Conservation (phyloP, 192 early-diverging fungal species). For the Chytriomyces sp. region DNA sequence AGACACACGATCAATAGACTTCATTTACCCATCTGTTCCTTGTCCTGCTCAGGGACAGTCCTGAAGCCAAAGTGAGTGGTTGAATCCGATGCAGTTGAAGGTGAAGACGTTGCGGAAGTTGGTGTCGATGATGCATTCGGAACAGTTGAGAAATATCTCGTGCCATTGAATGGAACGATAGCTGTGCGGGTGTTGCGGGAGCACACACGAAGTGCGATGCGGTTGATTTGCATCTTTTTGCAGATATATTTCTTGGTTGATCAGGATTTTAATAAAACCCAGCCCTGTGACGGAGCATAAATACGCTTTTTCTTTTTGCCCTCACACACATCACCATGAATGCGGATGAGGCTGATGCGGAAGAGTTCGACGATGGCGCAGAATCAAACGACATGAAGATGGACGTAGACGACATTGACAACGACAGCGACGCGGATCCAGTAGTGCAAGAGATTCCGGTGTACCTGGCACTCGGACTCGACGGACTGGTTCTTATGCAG, state of each 20-base stretch:
- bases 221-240: too few species aligned
- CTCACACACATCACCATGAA: not conserved
- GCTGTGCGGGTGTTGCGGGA: too few species aligned
- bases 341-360: not conserved
- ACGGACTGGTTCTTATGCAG: conserved; percentile 81
- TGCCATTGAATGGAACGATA: too few species aligned
- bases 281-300: too few species aligned
- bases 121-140: not conserved
- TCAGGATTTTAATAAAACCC: too few species aligned
- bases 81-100: not conserved
- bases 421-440: conserved; percentile 29
- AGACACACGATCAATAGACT: not conserved
- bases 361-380: not conserved
- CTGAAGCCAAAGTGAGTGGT: conserved; percentile 93
- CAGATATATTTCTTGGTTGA: too few species aligned
- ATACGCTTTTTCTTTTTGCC: too few species aligned
- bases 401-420: not conserved
- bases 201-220: too few species aligned
- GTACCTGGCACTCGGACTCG: conserved; percentile 73
- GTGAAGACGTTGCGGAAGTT: not conserved
- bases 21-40: conserved; percentile 80
- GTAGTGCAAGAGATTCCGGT: conserved; percentile 75
- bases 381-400: not conserved
- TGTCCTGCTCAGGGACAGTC: conserved; percentile 81
- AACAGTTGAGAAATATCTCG: not conserved